Base-by-base conservation (phyloP, 306 rosid species). In the Biancaea sappan region DNA sequence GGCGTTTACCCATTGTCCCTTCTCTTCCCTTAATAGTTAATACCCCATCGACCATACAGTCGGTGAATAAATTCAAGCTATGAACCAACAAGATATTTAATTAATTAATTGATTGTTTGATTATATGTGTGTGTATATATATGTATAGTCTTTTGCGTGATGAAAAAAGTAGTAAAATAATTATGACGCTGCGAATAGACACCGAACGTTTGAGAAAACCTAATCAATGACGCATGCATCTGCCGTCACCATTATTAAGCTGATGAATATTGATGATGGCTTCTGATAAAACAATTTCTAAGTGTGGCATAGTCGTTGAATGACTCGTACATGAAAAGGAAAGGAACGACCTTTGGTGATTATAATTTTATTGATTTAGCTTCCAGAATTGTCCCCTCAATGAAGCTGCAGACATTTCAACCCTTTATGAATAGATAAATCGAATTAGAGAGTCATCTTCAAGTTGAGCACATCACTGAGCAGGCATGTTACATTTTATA, bases 271-370 rank as follows among this genome's bases (percentile, higher is more conserved):
- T n/a, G n/a, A n/a, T n/a, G n/a, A n/a, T 18, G 26, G 14, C 18
- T 51, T 51, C 8, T 18, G 56, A 10, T 22, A 9, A 0, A 19
- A 50, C 31, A 10, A 9, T 56, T 26, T 13, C 6, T 18, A 13
- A 11, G 18, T 4, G 35, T 25, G 19, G 31, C 15, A 28, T 16
- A 2, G 35, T 13, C 22, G 12, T 29, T 58, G 9, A 29, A 58
- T 29, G 22, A 58, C 34, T 58, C 29, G 40, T 28, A 29, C 22
- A 34, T 35, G 73, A 68, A 77, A 66, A 58, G 22, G 58, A 77
- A 72, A 69, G 56, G 11, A 50, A 67, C 76, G 72, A 38, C 81
- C 79, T 57, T 66, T 66, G 57, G 69, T 15, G 61, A 82, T 51
- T 52, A 81, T 53, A 77, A 38, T 65, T 81, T 19, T 71, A 48